phyloP scores from a whole-genome alignment of 2,329 filamentous ascomycete species.

The Piedraia hortae region DNA sequence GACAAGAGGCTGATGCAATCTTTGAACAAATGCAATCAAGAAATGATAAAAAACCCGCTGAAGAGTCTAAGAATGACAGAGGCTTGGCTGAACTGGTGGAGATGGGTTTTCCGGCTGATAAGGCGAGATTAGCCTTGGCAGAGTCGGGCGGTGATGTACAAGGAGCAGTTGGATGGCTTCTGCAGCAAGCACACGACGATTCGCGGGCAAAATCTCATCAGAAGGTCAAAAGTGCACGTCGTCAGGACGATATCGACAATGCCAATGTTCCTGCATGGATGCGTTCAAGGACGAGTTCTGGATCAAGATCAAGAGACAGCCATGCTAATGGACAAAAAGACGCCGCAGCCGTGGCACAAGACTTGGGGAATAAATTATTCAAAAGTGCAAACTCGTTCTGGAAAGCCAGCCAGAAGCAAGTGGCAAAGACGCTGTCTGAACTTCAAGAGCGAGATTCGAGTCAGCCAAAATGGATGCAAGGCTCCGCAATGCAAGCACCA shows the following conservation, averaged over 20 bases:
- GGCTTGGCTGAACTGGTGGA: conserved; percentile 74
- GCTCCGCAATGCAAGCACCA: conserved; percentile 18
- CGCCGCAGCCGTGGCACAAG: conserved; percentile 51
- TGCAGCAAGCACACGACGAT: conserved; percentile 74
- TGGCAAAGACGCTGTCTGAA: conserved; percentile 77
- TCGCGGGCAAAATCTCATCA: conserved; percentile 34
- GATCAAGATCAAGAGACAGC: conserved; percentile 23
- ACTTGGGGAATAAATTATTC: conserved; percentile 57
- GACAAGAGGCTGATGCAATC: conserved; percentile 1
- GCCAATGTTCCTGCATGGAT: conserved; percentile 30
- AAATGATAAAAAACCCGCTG: conserved; percentile 13
- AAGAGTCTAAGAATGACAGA: conserved; percentile 39
- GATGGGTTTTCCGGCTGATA: conserved; percentile 75
- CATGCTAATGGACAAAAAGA: conserved; percentile 35
- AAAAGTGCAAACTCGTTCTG: conserved; percentile 88
- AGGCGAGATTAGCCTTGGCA: conserved; percentile 51
- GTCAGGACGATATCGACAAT: conserved; percentile 9
- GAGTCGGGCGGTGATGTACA: conserved; percentile 67
- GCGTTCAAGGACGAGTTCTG: conserved; percentile 25
- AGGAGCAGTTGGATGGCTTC: conserved; percentile 60
- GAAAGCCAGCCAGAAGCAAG: conserved; percentile 80
- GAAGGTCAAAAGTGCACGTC: conserved; percentile 4
- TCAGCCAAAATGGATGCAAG: conserved; percentile 90
- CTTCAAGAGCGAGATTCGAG: conserved; percentile 51
- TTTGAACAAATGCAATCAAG: conserved; percentile 3